Conservation (phyloP, 2,329 filamentous ascomycete genomes). For the Penicillium sp. region DNA sequence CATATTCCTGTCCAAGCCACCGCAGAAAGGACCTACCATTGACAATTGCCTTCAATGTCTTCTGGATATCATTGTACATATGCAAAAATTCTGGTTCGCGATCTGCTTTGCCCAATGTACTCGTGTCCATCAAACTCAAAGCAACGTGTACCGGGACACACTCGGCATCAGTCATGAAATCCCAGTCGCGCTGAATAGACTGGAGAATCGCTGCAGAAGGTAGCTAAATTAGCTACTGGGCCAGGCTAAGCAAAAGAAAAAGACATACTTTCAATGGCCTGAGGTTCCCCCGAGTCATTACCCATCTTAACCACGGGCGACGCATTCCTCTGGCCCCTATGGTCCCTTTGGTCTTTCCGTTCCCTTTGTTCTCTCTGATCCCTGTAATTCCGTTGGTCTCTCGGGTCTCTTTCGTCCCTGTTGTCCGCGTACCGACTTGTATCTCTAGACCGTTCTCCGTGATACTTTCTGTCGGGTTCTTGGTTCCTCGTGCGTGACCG, state of each 20-base stretch:
- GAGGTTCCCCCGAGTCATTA: constrained; percentile 26
- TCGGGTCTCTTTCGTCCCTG: not conserved
- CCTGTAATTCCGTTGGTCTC: no score
- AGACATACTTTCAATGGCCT: constrained; percentile 38
- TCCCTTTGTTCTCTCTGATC: not conserved
- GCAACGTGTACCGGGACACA: constrained; percentile 92
- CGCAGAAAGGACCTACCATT: constrained; percentile 55
- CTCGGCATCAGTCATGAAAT: constrained; percentile 81
- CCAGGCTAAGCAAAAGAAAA: not conserved
- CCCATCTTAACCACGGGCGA: constrained; percentile 14
- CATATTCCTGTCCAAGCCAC: not conserved
- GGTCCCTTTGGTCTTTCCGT: constrained; percentile 1
- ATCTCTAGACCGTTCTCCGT: constrained; percentile 29
- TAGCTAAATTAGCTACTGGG: constrained; percentile 6
- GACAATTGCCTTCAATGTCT: constrained; percentile 88
- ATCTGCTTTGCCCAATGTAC: constrained; percentile 86
- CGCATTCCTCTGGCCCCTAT: constrained; percentile 20
- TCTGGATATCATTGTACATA: constrained; percentile 84
- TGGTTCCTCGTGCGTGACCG: constrained; percentile 36
- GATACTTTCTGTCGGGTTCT: constrained; percentile 27
- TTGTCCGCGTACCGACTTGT: not conserved
- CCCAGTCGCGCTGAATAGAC: constrained; percentile 85
- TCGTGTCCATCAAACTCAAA: constrained; percentile 89
- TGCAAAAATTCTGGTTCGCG: constrained; percentile 82
- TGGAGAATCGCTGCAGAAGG: constrained; percentile 61